Evolutionary conservation across 306 rosid species (phyloP), one percentile per base, ranked within the genome.

Genomic region (Albizia julibrissin): DNA sequence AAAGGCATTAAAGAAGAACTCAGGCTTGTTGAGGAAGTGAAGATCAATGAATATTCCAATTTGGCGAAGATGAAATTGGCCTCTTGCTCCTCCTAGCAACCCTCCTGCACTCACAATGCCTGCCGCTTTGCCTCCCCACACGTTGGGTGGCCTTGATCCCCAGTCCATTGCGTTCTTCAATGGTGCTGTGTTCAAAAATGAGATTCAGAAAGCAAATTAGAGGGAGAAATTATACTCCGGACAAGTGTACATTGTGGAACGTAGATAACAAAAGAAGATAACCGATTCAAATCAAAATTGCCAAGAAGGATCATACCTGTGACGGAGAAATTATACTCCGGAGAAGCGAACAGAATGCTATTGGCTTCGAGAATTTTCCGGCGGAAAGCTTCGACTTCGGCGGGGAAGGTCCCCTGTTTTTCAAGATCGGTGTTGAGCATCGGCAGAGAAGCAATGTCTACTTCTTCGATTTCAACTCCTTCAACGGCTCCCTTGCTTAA

Each of bases 341-440:
- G 93, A 12, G 97, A 89, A 77, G 98, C 97, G 11, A 94, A 92
- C 65, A 92, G 92, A 80, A 89, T 0, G 87, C 89, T 74, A 79
- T 92, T 87, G 3, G 97, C 93, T 47, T 83, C 87, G n/a, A 69
- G 90, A 86, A 94, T 88, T 80, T 88, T 86, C 68, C 72, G 56
- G 1, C 98, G 97, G 74, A 92, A 91, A 9, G 93, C 90, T 75
- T 94, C 90, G 1, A 94, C 89, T 61, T 39, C 77, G 3, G 89
- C 77, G 3, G 98, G 95, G 62, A 43, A 94, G 0, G 84, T 86
- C 3, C 94, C 93, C 1, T 85, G 59, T 21, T 68, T 70, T 44
- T 94, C 98, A 52, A 94, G 87, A 77, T 94, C 98, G 34, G 93
- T 92, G 84, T 91, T 89, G 56, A 89, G 74, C 84, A 94, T 50